These are phyloP conservation scores for Trichosporon sp. DNA, from an alignment of 1,284 basidiomycete genomes.

Conservation along the genomic window DNA sequence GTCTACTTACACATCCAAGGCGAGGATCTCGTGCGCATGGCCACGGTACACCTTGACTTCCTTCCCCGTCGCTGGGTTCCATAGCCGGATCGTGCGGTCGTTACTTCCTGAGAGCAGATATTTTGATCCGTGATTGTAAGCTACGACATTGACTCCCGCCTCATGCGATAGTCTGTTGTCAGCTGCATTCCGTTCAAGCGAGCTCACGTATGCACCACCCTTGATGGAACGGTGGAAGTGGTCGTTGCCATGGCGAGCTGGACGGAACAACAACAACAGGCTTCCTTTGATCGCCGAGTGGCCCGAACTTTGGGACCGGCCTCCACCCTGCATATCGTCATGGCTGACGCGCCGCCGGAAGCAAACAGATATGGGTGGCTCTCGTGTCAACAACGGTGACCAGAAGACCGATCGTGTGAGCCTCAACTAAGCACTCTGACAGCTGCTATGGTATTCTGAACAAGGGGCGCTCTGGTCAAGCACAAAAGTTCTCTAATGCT, in stretches of 20 bases:
- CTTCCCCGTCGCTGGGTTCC: constrained; percentile 78
- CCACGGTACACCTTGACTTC: constrained; percentile 85
- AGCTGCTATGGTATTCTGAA: no score
- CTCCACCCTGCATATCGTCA: background rate
- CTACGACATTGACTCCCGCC: constrained; percentile 73
- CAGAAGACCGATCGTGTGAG: background rate
- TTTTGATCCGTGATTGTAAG: constrained; percentile 77
- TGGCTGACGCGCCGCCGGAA: background rate
- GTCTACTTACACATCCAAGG: constrained; percentile 68
- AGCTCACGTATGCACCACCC: constrained; percentile 27
- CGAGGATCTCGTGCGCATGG: constrained; percentile 91
- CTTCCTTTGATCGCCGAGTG: background rate
- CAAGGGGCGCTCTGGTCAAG: no score
- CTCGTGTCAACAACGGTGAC: background rate
- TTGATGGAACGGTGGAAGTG: constrained; percentile 17
- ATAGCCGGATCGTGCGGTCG: constrained; percentile 81
- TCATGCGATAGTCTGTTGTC: constrained; percentile 55
- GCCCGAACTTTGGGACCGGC: background rate
- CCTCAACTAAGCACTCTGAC: background rate
- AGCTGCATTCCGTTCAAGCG: background rate
- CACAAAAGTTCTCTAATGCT: background rate
- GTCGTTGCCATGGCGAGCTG: background rate
- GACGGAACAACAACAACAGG: background rate
- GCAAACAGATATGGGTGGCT: background rate
- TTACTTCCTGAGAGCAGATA: constrained; percentile 88